These are phyloP conservation scores for Hondaea fermentalgiana DNA, from an alignment of 108 stramenopile genomes.

Conservation along the genomic window DNA sequence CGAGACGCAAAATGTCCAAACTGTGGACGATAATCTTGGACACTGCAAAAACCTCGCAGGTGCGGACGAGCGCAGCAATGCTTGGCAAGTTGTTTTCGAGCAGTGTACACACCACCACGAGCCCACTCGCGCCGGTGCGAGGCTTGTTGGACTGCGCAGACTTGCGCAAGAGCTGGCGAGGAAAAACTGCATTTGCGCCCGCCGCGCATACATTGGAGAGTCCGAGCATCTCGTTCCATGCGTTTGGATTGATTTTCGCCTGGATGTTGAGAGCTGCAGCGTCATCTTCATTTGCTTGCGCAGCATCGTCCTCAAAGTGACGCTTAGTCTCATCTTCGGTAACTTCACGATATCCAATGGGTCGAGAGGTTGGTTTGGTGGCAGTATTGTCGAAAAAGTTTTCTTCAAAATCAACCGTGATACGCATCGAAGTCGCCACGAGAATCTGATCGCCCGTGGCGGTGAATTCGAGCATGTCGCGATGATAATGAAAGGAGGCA, in stretches of 20 bases:
- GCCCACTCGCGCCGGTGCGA: neutral
- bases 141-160: neutral
- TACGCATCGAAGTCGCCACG: neutral
- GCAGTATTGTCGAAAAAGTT: neutral
- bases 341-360: neutral
- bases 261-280: neutral
- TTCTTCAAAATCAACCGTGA: neutral
- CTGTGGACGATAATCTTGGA: neutral
- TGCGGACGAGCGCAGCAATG: neutral
- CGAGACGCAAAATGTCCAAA: neutral
- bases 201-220: neutral
- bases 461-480: neutral
- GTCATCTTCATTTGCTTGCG: neutral
- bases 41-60: neutral
- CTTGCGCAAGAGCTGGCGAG: neutral
- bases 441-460: neutral
- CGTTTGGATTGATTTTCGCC: neutral
- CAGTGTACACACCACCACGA: neutral
- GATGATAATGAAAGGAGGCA: neutral
- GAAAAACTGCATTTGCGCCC: neutral
- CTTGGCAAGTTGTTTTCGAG: neutral
- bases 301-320: neutral
- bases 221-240: neutral
- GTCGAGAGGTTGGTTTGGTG: neutral
- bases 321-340: neutral